Evolutionary conservation across 345 rosid genomes (phyloP), one percentile per base, ranked within the genome.

Genomic region (Lepidium aucheri): DNA sequence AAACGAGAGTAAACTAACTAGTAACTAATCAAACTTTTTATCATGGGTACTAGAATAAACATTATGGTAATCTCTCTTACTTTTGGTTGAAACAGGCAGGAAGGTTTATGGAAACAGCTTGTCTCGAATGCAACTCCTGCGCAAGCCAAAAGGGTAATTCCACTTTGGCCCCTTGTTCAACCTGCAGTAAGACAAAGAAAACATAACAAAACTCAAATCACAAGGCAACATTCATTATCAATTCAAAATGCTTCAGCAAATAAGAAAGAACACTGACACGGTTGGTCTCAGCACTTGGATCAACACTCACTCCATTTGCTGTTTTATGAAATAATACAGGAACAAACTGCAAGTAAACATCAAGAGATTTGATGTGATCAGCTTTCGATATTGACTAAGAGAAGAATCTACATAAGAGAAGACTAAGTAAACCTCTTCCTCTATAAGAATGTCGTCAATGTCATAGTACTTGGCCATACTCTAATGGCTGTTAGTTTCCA

Each of bases 71-170:
- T 0, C 32, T 28, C 7, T 28, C 40, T 82, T 82, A 85, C 96
- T 83, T 83, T 53, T 83, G 85, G 56, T 89, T 81, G 66, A 87
- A 92, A 79, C 89, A 92, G 10, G 82, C 60, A 20, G 96, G 97
- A 56, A 81, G 83, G 61, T 70, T 74, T 9, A 84, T 75, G n/a
- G 88, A 64, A 11, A 76, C 80, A 51, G 85, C 88, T 75, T 93
- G 85, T 63, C 96, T 82, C 76, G 78, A 55, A 72, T 80, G 64
- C 67, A 92, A 74, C 73, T 86, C 97, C 9, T 75, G 80, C 43
- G 94, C 87, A 70, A 93, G 93, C 97, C 98, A 89, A 26, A 71
- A 63, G 33, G 69, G 97, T 26, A 90, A 59, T 83, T 87, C 97
- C 0, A 81, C 73, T 72, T 83, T 90, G 8, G 94, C 77, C 1